Percentiles rank a stretch among this genome's conserved stretches.
These are phyloP conservation scores for Pascua sp. DNA, from an alignment of 1,284 basidiomycete genomes.

Conservation along the genomic window DNA sequence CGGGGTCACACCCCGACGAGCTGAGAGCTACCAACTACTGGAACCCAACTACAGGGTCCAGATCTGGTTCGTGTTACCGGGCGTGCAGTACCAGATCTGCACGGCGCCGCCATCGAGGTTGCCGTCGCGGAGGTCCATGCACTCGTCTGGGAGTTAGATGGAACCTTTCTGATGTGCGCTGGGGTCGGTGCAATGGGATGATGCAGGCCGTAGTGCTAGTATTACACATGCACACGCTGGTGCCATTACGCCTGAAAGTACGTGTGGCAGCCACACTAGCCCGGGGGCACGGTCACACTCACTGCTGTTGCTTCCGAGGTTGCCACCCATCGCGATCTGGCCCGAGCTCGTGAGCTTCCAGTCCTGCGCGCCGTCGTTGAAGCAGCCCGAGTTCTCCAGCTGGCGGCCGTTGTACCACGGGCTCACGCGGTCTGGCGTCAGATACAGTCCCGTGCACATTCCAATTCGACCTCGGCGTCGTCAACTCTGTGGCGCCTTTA, in stretches of 20 bases:
- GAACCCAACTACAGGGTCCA: neutral
- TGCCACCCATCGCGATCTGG: constrained; percentile 3
- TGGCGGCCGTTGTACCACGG: constrained; percentile 5
- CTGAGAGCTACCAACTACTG: too few species aligned
- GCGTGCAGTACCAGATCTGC: constrained; percentile 8
- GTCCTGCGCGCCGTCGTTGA: constrained; percentile 10
- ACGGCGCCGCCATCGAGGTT: constrained; percentile 6
- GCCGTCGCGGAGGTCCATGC: constrained; percentile 9
- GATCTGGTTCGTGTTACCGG: constrained; percentile 8
- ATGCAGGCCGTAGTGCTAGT: too few species aligned
- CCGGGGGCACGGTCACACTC: neutral
- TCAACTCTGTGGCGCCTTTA: too few species aligned
- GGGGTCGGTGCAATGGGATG: too few species aligned
- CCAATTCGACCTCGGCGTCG: too few species aligned
- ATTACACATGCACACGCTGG: too few species aligned
- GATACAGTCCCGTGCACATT: neutral
- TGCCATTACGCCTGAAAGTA: neutral
- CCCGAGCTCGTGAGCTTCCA: neutral
- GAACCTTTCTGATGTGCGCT: too few species aligned
- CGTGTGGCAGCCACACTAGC: neutral
- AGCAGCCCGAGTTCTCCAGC: neutral
- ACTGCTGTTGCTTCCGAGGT: neutral
- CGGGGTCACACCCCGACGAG: too few species aligned
- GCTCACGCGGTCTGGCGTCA: constrained; percentile 3
- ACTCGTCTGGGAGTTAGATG: neutral